Base-by-base conservation (phyloP, 2,329 filamentous ascomycete species). In the Aspergillus vadensis region DNA sequence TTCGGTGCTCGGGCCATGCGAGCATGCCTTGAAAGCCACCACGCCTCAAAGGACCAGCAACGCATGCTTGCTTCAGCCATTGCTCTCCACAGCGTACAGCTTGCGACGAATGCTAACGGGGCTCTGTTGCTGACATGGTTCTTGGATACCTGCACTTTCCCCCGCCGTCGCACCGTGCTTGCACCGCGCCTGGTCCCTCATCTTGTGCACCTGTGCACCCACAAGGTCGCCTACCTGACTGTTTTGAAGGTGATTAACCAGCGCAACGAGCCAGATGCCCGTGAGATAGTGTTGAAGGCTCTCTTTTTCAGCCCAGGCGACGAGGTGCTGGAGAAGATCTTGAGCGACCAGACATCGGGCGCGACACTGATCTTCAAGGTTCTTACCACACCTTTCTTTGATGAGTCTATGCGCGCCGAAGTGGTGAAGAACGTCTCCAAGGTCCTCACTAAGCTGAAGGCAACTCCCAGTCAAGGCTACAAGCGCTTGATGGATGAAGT, bases 401-500 rank as follows among this genome's bases (percentile, higher is more conserved):
- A 99, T 67, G 95, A 99, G 74, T 88, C 83, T 55, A 93, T 97
- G 73, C 90, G 95, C 51, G 82, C 85, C 49, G 91, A 97, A 70
- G 92, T 97, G 21, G 87, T 97, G 5, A 92, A 97, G 71, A 97
- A 92, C 60, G 91, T 99, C 55, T 92, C 94, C 72, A 91, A 88
- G 69, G 92, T 98, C 41, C 84, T 99, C 36, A 79, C 94, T 36
- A 90, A 90, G 70, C 89, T 98, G 77, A 97, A 97, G 80, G 94
- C 92, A 5, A 91, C 96, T 71, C 92, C 95, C 15, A 90, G 89
- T 63, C 95, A 98, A 79, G 95, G 95, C 55, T 99, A 99, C 81
- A 99, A 98, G 83, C 90, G 95, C 56, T 81, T 99, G 62, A 99
- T 99, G 95, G 95, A 99, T 71, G 95, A 99, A 75, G 95, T 99